Conservation (phyloP, 768 basidiomycete species). For the Termitomyces sp. region DNA sequence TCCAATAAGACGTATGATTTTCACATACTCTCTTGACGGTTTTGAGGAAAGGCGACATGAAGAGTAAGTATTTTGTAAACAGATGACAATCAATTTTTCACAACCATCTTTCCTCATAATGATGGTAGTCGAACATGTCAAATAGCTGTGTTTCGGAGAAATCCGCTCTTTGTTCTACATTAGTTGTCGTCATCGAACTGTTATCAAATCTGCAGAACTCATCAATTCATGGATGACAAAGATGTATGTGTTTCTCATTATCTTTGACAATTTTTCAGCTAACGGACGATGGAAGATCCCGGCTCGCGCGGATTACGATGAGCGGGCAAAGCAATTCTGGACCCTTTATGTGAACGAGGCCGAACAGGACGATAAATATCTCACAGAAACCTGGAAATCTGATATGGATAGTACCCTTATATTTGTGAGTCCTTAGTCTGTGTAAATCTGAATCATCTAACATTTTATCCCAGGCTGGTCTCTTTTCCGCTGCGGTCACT, state of each 20-base stretch:
- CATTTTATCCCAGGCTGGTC: too few relatives aligned
- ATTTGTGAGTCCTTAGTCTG: slow-evolving; percentile 30
- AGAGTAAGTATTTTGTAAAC: neutral
- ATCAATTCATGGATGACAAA: too few relatives aligned
- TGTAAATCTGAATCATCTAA: too few relatives aligned
- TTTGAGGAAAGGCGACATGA: neutral
- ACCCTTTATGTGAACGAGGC: neutral
- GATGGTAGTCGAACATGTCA: neutral
- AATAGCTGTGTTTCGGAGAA: neutral
- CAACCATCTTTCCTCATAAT: neutral
- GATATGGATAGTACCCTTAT: slow-evolving; percentile 18
- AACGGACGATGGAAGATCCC: too few relatives aligned
- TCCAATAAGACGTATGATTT: neutral
- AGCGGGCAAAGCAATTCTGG: neutral
- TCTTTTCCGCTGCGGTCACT: slow-evolving; percentile 18
- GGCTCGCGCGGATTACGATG: neutral
- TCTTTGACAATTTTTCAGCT: too few relatives aligned
- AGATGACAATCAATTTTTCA: neutral
- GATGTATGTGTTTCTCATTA: too few relatives aligned
- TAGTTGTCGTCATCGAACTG: too few relatives aligned
- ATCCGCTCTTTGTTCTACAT: neutral
- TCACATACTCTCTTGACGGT: neutral
- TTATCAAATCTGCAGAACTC: too few relatives aligned
- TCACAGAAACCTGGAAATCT: slow-evolving; percentile 8
- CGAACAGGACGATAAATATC: neutral